Conservation (phyloP, 1,284 basidiomycete species). For the Apiotrichum veenhuisii region DNA sequence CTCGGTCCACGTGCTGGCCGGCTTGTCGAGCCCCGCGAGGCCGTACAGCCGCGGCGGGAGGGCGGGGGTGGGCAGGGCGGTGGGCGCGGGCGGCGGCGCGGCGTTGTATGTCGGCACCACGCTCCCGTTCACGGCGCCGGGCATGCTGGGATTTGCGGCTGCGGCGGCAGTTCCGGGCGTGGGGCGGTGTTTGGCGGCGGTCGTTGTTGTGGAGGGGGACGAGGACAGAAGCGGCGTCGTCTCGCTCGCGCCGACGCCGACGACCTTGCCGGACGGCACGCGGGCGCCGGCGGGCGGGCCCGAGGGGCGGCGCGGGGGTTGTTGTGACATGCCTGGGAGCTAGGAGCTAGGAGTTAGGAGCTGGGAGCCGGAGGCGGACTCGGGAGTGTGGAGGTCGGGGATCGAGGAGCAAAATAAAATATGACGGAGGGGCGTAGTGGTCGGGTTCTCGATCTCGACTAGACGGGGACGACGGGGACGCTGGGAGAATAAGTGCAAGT, state of each 20-base stretch:
- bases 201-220: too few relatives aligned
- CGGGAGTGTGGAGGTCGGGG: too few relatives aligned
- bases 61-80: neutral
- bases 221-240: neutral
- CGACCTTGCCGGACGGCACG: neutral
- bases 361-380: neutral
- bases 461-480: too few relatives aligned
- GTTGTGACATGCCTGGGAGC: neutral
- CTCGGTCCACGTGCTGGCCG: slow-evolving; percentile 18
- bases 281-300: neutral
- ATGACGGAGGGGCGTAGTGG: too few relatives aligned
- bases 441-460: too few relatives aligned
- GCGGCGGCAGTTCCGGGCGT: too few relatives aligned
- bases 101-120: neutral
- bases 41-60: neutral
- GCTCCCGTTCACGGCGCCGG: too few relatives aligned
- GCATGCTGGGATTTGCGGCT: too few relatives aligned
- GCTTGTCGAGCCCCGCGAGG: slow-evolving; percentile 17
- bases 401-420: too few relatives aligned
- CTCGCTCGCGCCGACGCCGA: slow-evolving; percentile 2
- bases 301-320: neutral
- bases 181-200: too few relatives aligned
- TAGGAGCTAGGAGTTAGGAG: neutral
- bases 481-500: too few relatives aligned
- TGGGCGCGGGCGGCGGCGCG: neutral